Percentiles rank a stretch among this genome's conserved stretches.
Conservation (phyloP, 1,284 basidiomycete genomes). For the Vanrija humicola region DNA sequence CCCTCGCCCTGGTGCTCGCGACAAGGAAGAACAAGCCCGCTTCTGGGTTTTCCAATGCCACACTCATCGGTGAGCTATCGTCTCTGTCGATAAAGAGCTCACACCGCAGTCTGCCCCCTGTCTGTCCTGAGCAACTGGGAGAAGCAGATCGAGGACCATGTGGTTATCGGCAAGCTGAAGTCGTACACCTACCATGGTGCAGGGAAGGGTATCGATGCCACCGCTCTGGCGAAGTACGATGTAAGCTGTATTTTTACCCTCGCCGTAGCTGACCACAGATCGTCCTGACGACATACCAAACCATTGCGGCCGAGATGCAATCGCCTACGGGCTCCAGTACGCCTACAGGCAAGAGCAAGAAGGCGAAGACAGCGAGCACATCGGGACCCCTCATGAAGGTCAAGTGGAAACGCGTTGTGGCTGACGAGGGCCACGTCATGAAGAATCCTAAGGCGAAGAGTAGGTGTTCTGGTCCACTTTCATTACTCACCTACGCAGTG, state of each 20-base stretch:
- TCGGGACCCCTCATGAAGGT: conserved; percentile 61
- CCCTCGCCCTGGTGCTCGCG: conserved; percentile 68
- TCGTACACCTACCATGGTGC: conserved; percentile 63
- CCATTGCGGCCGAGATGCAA: conserved; percentile 41
- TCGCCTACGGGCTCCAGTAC: conserved; percentile 8
- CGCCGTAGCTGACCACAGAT: conserved; percentile 41
- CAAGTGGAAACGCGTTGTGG: conserved; percentile 78
- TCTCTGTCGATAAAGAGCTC: not conserved
- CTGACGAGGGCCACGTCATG: conserved; percentile 84
- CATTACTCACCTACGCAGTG: conserved; percentile 44
- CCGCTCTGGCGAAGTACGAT: conserved; percentile 65
- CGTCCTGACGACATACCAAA: conserved; percentile 86
- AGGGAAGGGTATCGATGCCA: conserved; percentile 59
- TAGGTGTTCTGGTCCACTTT: conserved; percentile 17
- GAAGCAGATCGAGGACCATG: conserved; percentile 77
- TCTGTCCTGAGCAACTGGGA: conserved; percentile 89
- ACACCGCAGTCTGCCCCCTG: conserved; percentile 67
- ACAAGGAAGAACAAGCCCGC: conserved; percentile 62
- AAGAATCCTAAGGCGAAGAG: conserved; percentile 79
- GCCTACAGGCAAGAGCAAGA: conserved; percentile 26
- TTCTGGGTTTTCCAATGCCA: conserved; percentile 58
- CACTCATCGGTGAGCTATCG: conserved; percentile 65
- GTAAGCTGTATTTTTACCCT: conserved; percentile 20
- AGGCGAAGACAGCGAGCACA: conserved; percentile 20
- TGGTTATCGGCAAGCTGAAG: conserved; percentile 57